Conservation (phyloP, 129 eudicot genomes). For the Saussurea involucrata region DNA sequence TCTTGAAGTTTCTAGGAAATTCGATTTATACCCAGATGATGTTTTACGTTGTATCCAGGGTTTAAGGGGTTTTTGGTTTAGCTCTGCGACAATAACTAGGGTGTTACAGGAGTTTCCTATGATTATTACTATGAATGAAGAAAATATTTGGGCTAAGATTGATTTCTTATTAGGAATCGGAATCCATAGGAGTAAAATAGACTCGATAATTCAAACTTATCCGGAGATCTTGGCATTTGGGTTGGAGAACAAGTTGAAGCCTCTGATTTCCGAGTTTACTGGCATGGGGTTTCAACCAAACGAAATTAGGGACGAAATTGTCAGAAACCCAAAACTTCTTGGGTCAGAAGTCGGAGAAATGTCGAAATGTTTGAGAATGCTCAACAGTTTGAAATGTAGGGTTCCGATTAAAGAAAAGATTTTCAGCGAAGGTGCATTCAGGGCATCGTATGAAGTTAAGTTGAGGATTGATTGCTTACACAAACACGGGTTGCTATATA, state of each 20-base stretch:
- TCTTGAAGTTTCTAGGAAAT: slow-evolving; percentile 56
- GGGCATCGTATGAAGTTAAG: slow-evolving; percentile 66
- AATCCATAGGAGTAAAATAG: slow-evolving; percentile 38
- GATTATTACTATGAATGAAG: slow-evolving; percentile 48
- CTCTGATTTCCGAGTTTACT: slow-evolving; percentile 56
- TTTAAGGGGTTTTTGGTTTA: slow-evolving; percentile 62
- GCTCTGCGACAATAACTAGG: slow-evolving; percentile 46
- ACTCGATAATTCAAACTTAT: slow-evolving; percentile 32
- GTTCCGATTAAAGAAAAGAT: slow-evolving; percentile 52
- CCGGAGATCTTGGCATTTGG: slow-evolving; percentile 51
- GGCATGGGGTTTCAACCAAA: slow-evolving; percentile 47
- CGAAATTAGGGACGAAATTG: slow-evolving; percentile 50
- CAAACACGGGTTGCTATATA: slow-evolving; percentile 60
- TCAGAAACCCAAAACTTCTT: slow-evolving; percentile 62
- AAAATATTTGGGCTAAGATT: slow-evolving; percentile 31
- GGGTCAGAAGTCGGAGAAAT: slow-evolving; percentile 80
- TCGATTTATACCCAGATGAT: slow-evolving; percentile 54
- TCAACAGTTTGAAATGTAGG: slow-evolving; percentile 67
- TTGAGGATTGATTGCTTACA: slow-evolving; percentile 75
- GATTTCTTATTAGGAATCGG: slow-evolving; percentile 56
- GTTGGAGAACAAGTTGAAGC: slow-evolving; percentile 54
- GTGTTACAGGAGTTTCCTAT: slow-evolving; percentile 59
- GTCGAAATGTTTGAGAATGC: slow-evolving; percentile 59
- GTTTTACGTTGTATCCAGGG: slow-evolving; percentile 41
- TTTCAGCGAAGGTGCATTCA: slow-evolving; percentile 49